These are phyloP conservation scores for Stagonosporopsis cucurbitacearum DNA, from an alignment of 2,329 filamentous ascomycete species.

Conservation along the genomic window DNA sequence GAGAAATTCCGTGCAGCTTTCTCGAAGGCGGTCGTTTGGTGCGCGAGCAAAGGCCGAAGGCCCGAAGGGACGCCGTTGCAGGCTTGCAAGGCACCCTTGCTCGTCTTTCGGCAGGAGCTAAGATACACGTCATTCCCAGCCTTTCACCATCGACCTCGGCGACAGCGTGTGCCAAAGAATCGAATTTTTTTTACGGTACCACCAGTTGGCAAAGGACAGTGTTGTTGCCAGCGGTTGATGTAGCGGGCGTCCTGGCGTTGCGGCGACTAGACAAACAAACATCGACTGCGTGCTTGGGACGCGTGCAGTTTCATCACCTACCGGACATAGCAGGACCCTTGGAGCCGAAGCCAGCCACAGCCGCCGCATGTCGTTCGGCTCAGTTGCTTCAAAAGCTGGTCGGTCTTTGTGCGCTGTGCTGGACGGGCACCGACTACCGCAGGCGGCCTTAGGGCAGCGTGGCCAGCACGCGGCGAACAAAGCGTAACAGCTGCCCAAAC, in stretches of 20 bases:
- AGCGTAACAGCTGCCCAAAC: neutral
- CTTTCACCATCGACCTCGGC: conserved; percentile 7
- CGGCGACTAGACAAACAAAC: conserved; percentile 8
- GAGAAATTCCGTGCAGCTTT: conserved; percentile 13
- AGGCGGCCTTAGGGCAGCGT: neutral
- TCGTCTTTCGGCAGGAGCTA: neutral
- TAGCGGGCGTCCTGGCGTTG: neutral
- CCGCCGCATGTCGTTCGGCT: conserved; percentile 18
- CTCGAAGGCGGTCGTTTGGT: conserved; percentile 9
- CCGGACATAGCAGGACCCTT: conserved; percentile 14
- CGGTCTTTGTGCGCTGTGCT: conserved; percentile 3
- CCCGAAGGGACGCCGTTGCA: conserved; percentile 15
- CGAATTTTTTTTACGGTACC: too few species aligned
- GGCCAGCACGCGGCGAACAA: neutral
- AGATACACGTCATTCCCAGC: conserved; percentile 15
- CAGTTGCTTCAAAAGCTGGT: conserved; percentile 8
- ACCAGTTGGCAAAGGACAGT: neutral
- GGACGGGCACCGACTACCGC: neutral
- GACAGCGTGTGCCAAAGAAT: conserved; percentile 4
- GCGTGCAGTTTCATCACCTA: conserved; percentile 16
- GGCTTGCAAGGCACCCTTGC: conserved; percentile 1
- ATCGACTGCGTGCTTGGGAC: conserved; percentile 3
- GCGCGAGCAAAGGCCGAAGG: conserved; percentile 14
- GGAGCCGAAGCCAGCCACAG: conserved; percentile 16
- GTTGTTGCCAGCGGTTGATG: conserved; percentile 2